Conservation (phyloP, 169 alveolate species). For the Babesia ovata region DNA sequence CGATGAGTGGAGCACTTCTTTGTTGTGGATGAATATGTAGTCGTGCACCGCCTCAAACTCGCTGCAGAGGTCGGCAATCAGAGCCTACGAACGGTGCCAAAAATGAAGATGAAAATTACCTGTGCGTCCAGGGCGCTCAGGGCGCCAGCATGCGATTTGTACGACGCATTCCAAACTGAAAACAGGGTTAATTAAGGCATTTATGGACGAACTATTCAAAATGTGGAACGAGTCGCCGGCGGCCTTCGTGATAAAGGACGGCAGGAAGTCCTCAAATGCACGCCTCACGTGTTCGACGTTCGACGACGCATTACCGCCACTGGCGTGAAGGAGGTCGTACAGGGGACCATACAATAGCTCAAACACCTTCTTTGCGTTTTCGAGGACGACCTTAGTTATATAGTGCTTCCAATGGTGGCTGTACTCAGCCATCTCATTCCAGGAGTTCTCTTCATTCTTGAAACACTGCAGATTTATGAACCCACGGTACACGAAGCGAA, state of each 20-base stretch:
- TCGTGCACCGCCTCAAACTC: conserved; percentile 40
- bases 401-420: conserved; percentile 60
- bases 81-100: conserved; percentile 3
- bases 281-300: conserved; percentile 26
- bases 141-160: conserved; percentile 13
- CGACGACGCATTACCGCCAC: background rate
- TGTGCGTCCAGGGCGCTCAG: conserved; percentile 50
- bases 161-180: conserved; percentile 32
- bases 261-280: conserved; percentile 41
- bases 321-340: background rate
- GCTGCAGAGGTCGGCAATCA: conserved; percentile 46
- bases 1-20: conserved; percentile 53
- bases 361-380: conserved; percentile 44
- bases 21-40: conserved; percentile 38
- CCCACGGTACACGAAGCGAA: background rate
- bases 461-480: conserved; percentile 9
- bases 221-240: conserved; percentile 22
- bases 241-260: conserved; percentile 46
- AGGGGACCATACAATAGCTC: conserved; percentile 58
- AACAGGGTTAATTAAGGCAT: background rate
- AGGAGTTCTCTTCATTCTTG: conserved; percentile 12
- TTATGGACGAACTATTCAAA: conserved; percentile 33
- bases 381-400: conserved; percentile 46
- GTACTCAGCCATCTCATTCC: conserved; percentile 53
- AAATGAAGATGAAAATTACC: conserved; percentile 7